A percentile compares a stretch with the other conserved stretches of the same genome.
phyloP scores from a whole-genome alignment of 148 eudicot genomes.

The Dianthus caryophyllus region DNA sequence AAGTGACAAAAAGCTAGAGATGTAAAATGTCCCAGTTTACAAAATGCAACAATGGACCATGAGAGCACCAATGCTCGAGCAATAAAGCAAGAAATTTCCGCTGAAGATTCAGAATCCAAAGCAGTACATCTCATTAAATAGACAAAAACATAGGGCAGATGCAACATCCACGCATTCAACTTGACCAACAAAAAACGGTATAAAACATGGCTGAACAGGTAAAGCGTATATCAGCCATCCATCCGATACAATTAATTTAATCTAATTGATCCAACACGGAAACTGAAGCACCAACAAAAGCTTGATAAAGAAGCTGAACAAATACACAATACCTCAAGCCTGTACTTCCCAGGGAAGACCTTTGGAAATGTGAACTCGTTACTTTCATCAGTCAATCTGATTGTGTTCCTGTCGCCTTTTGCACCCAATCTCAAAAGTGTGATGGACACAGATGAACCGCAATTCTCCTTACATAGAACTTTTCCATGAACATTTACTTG shows the following conservation, averaged over 20 bases:
- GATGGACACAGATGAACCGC: constrained; percentile 61
- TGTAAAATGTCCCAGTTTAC: background rate
- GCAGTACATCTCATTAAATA: background rate
- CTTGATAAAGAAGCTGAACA: constrained; percentile 20
- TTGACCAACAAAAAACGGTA: background rate
- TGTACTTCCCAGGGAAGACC: constrained; percentile 37
- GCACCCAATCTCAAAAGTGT: constrained; percentile 52
- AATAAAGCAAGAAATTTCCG: too few species aligned
- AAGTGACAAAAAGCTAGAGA: background rate
- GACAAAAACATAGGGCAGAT: background rate
- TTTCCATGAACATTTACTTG: constrained; percentile 68
- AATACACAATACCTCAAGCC: constrained; percentile 7
- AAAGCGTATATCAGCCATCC: background rate
- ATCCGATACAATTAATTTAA: background rate
- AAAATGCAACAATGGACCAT: background rate
- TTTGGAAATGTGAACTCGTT: background rate
- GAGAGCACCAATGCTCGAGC: background rate
- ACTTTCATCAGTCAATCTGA: constrained; percentile 51
- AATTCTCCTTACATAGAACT: constrained; percentile 78
- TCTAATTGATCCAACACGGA: constrained; percentile 6
- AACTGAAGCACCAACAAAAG: background rate
- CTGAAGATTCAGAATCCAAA: background rate
- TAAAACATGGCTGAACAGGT: background rate
- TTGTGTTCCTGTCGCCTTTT: constrained; percentile 40
- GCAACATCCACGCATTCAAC: background rate